These are phyloP conservation scores for Globisporangium solare DNA, from an alignment of 352 stramenopile genomes.

Conservation along the genomic window DNA sequence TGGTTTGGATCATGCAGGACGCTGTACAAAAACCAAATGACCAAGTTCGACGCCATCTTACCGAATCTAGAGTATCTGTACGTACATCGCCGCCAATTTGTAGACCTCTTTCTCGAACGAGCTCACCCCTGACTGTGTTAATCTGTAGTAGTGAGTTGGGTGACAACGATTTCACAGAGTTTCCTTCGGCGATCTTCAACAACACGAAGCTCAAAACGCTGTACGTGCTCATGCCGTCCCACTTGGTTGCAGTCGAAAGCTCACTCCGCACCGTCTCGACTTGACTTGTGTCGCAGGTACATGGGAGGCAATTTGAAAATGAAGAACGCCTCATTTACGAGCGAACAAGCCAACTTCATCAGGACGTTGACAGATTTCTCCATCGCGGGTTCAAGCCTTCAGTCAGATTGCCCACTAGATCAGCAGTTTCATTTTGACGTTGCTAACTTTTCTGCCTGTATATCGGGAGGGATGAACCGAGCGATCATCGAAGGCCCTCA, in stretches of 20 bases:
- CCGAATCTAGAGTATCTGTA: constrained; percentile 8
- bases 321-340: constrained; percentile 2
- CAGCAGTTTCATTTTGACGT: background rate
- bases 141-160: background rate
- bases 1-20: no score
- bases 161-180: background rate
- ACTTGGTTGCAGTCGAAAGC: no score
- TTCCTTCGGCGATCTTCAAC: constrained; percentile 7
- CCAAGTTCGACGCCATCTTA: constrained; percentile 1
- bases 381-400: background rate
- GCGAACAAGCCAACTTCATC: constrained; percentile 7
- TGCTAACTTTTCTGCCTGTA: background rate
- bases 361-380: background rate
- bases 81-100: background rate
- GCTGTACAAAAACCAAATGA: background rate
- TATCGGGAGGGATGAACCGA: background rate
- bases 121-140: background rate
- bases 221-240: background rate
- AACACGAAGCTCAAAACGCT: constrained; percentile 5
- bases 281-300: background rate
- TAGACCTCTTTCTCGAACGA: background rate
- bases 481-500: background rate
- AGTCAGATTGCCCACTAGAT: background rate
- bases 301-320: background rate
- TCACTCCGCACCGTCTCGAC: no score